These are phyloP conservation scores for Mycena rebaudengoi DNA, from an alignment of 768 basidiomycete species.

Conservation along the genomic window DNA sequence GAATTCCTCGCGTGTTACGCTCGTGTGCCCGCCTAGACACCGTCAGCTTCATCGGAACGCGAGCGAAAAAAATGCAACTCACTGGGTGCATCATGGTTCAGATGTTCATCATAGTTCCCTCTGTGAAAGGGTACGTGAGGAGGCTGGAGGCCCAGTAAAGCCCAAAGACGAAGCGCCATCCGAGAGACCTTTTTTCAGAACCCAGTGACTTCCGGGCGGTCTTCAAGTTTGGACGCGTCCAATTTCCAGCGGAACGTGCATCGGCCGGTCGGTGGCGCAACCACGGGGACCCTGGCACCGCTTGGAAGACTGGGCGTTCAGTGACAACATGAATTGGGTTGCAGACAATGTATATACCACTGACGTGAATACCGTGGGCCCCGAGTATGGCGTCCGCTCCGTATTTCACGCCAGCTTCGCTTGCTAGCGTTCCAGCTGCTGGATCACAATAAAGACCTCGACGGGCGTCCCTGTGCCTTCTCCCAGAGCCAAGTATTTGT, in stretches of 20 bases:
- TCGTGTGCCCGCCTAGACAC: not conserved
- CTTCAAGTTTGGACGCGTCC: conserved; percentile 4
- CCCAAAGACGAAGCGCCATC: not conserved
- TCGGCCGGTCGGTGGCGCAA: not conserved
- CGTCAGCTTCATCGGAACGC: no score
- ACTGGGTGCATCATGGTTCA: conserved; percentile 14
- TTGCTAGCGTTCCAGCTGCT: not conserved
- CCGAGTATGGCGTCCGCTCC: conserved; percentile 1
- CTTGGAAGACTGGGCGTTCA: not conserved
- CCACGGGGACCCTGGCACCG: conserved; percentile 1
- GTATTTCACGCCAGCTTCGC: not conserved
- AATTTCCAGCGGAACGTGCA: conserved; percentile 11
- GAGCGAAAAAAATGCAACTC: not conserved
- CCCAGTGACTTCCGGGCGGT: conserved; percentile 10
- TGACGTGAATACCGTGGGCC: not conserved
- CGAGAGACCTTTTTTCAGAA: not conserved
- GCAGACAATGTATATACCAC: not conserved
- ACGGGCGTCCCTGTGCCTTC: not conserved
- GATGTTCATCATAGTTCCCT: not conserved
- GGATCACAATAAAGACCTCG: not conserved
- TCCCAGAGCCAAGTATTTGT: not conserved
- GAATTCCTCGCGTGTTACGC: not conserved
- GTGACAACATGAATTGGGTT: not conserved
- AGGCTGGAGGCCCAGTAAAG: not conserved
- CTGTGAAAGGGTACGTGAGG: not conserved